Base-by-base conservation (phyloP, 1,284 basidiomycete species). In the Moesziomyces aphidis region DNA sequence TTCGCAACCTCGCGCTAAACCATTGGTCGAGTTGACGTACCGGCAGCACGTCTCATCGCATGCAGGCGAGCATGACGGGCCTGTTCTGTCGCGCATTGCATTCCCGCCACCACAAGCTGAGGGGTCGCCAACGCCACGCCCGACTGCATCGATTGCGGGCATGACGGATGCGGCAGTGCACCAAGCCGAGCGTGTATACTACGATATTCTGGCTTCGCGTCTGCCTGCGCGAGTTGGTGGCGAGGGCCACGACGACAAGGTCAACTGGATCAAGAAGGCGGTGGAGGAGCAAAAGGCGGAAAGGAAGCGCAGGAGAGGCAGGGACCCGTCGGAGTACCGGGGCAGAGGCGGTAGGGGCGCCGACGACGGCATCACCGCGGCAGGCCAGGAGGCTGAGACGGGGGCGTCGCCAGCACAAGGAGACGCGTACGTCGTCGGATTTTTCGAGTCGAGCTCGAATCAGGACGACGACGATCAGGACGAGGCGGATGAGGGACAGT, bases 271-370 rank as follows among this genome's bases (percentile, higher is more conserved):
- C 55, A 87, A 23, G 86, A 89, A 24, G 91, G 93, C 80, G 83
- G 87, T 43, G 88, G 90, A 39, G 88, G 90, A 3, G 67, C 76
- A 8, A 83, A 88, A 63, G 92, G 90, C 1, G 90, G 93, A 82
- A 79, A 79, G 13, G 15, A 55, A 53, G 36, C 67, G 70, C 15
- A 43, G 55, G 23, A 62, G 45, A 19, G 42, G 55, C 10, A 64
- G 76, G 22, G 72, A 77, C 39, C 65, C 60, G 19, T 59, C 78
- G 17, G 78, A 78, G 48, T 80, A 75, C 48, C 69, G 75, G 28
- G 78, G 76, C 8, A 53, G 78, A 34, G 78, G 74, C 5, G 78
- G 78, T 11, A 53, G 72, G 46, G 72, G 66, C 21, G 59, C 19
- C 19, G 66, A 74, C 21, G 72, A 74, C 22, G 72, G 72, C 3